Percentiles rank a stretch among this genome's conserved stretches.
phyloP scores from a whole-genome alignment of 2,329 filamentous ascomycete species.

The Claviceps sp. region DNA sequence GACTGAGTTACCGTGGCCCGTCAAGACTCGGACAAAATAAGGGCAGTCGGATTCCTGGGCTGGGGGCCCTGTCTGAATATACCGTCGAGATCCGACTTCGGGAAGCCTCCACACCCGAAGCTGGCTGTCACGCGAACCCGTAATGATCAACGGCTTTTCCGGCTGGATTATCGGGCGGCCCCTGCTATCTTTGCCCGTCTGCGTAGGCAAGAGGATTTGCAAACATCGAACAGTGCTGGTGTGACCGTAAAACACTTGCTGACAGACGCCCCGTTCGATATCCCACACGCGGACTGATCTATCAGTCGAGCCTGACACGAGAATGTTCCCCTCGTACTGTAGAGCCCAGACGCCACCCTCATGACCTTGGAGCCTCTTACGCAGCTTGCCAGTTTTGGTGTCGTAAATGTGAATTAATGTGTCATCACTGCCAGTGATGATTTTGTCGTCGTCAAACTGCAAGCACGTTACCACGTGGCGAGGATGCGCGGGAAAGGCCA shows the following conservation, averaged over 20 bases:
- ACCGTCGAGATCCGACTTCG: constrained; percentile 59
- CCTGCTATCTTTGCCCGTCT: constrained; percentile 57
- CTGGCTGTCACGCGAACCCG: constrained; percentile 87
- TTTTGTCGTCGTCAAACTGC: constrained; percentile 96
- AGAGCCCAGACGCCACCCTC: constrained; percentile 97
- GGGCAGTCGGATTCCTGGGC: constrained; percentile 71
- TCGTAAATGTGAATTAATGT: constrained; percentile 97
- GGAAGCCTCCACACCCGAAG: constrained; percentile 90
- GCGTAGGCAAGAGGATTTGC: constrained; percentile 80
- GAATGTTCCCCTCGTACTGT: constrained; percentile 86
- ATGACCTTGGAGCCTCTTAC: constrained; percentile 76
- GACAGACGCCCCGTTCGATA: constrained; percentile 82
- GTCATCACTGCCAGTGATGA: constrained; percentile 93
- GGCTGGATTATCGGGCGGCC: constrained; percentile 79
- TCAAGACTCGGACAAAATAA: constrained; percentile 80
- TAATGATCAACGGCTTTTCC: constrained; percentile 90
- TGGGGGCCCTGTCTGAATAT: constrained; percentile 67
- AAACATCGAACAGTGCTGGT: constrained; percentile 94
- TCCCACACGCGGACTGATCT: constrained; percentile 99
- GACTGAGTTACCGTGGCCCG: constrained; percentile 84
- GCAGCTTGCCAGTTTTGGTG: constrained; percentile 79
- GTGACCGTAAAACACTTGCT: constrained; percentile 93
- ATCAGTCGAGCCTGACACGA: constrained; percentile 94
- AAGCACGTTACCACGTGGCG: constrained; percentile 94
- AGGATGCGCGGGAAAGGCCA: constrained; percentile 93